Percentiles rank a stretch among this genome's conserved stretches.
phyloP scores from a whole-genome alignment of 1,284 basidiomycete species.

The Dichomitus squalens region DNA sequence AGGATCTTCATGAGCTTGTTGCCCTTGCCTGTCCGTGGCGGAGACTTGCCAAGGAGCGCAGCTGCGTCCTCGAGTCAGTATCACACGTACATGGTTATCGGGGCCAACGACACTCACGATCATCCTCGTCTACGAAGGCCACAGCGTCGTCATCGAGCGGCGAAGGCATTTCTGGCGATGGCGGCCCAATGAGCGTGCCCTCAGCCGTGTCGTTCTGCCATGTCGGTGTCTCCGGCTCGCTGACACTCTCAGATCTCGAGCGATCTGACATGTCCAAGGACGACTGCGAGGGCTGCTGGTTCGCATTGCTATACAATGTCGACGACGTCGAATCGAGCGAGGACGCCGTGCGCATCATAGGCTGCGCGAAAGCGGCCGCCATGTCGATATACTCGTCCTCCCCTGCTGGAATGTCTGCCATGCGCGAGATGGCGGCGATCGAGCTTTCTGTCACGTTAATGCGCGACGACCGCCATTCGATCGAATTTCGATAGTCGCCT shows the following conservation, averaged over 20 bases:
- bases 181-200: slow-evolving; percentile 23
- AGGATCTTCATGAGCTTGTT: slow-evolving; percentile 77
- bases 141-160: slow-evolving; percentile 30
- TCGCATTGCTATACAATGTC: slow-evolving; percentile 29
- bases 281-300: slow-evolving; percentile 30
- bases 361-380: slow-evolving; percentile 51
- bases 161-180: slow-evolving; percentile 15
- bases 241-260: slow-evolving; percentile 29
- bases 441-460: slow-evolving; percentile 58
- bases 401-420: slow-evolving; percentile 15
- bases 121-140: slow-evolving; percentile 37
- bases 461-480: slow-evolving; percentile 73
- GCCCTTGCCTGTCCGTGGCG: slow-evolving; percentile 41
- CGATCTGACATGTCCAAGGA: slow-evolving; percentile 30
- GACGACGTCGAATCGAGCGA: slow-evolving; percentile 22
- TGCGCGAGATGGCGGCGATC: slow-evolving; percentile 37
- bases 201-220: slow-evolving; percentile 25
- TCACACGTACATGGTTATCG: background rate
- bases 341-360: slow-evolving; percentile 27
- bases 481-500: slow-evolving; percentile 70
- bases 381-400: slow-evolving; percentile 67
- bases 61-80: slow-evolving; percentile 3
- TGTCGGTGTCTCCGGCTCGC: slow-evolving; percentile 32
- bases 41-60: slow-evolving; percentile 33
- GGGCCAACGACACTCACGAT: slow-evolving; percentile 35